These are phyloP conservation scores for Agaricus sinodeliciosus DNA, from an alignment of 768 basidiomycete species.

Conservation along the genomic window DNA sequence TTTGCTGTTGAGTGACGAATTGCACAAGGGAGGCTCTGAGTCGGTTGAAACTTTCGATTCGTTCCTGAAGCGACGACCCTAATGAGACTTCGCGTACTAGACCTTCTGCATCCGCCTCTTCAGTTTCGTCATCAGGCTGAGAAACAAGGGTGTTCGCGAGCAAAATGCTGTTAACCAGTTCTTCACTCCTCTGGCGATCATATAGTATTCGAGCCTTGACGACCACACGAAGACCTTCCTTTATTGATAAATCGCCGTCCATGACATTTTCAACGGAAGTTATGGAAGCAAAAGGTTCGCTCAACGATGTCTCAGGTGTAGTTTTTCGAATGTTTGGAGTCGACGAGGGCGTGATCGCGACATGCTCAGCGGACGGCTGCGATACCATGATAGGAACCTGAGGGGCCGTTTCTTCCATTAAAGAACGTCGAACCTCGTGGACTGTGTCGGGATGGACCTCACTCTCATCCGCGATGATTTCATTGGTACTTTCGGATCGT, in stretches of 20 bases:
- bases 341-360: not conserved
- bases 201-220: slow-evolving; percentile 54
- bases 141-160: slow-evolving; percentile 47
- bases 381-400: not conserved
- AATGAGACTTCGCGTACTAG: slow-evolving; percentile 43
- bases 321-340: not conserved
- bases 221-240: slow-evolving; percentile 58
- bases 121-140: slow-evolving; percentile 20
- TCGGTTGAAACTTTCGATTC: slow-evolving; percentile 29
- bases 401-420: not conserved
- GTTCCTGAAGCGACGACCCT: slow-evolving; percentile 26
- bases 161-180: slow-evolving; percentile 59
- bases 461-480: not conserved
- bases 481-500: not conserved
- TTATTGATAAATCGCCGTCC: slow-evolving; percentile 36
- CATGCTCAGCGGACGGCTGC: not conserved
- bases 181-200: slow-evolving; percentile 55
- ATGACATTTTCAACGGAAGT: slow-evolving; percentile 18
- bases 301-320: not conserved
- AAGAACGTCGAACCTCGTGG: not conserved
- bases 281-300: not conserved
- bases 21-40: slow-evolving; percentile 45
- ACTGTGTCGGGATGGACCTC: not conserved
- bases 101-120: slow-evolving; percentile 27
- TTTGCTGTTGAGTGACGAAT: slow-evolving; percentile 49